Base-by-base conservation (phyloP, 768 basidiomycete genomes). In the Leucosporidium scottii region DNA sequence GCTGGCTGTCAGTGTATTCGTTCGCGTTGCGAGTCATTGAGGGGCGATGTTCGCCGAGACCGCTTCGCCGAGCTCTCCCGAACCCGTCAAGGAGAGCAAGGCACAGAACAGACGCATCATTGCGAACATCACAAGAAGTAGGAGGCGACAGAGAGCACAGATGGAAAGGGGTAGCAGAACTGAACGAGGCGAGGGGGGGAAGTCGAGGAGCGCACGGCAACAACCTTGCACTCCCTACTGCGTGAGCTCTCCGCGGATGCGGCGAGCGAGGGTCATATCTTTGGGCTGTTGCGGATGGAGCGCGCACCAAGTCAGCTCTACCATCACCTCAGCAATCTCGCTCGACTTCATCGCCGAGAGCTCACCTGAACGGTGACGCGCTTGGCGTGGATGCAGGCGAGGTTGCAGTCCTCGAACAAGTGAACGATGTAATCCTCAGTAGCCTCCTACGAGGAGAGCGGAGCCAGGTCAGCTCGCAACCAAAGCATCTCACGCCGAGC, bases 401-500 rank as follows among this genome's bases (percentile, higher is more conserved):
- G 31, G 53, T 71, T 71, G 21, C 31, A 30, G 62, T 86, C 85
- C 75, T 86, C 86, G 74, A 87, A 86, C 62, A 88, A 80, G 55
- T 86, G 87, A 71, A 87, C 86, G 59, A 88, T 84, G 80, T 88
- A 87, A 39, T 86, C 86, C 77, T 81, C 80, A 59, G 81, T 78
- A 54, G 85, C 84, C 77, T 86, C 85, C 77, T 87, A 9, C 3
- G 23, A 30, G 9, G 6, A 34, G 39, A 44, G 39, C 2, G 8
- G 8, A 8, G 8, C 15, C 18, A 15, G 4, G 18, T 55, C 27
- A 18, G 18, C 54, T 6, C 39, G 10, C 15, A 3, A 8, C 85
- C 49, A 86, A 82, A 48, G 85, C 86, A 80, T n/a, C n/a, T n/a
- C n/a, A n/a, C 34, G 10, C 84, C 83, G 54, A 87, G 83, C 64